Evolutionary conservation across 805 yeast genomes (phyloP), one percentile per base, ranked within the genome.

Genomic region (Cyberlindnera saturnus): DNA sequence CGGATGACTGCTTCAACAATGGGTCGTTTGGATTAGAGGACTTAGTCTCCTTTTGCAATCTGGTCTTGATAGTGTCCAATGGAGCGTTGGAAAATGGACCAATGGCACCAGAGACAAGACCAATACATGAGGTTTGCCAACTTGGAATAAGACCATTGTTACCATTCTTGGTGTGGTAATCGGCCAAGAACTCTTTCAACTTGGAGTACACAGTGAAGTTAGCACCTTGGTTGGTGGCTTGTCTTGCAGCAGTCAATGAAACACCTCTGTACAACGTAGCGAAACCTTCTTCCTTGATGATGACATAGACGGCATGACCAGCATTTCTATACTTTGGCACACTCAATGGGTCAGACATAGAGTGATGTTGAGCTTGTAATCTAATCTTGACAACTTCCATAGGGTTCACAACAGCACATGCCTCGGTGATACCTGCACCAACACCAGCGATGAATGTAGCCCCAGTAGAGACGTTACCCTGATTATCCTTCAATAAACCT

Each of bases 61-160:
- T 80, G 32, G 99, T 91, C 69, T 91, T 91, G 64, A 91, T 89
- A 49, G 97, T 93, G 67, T 91, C 99, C 60, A 91, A 77, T 26
- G 99, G 99, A 50, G 97, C 97, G 62, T 91, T 91, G 45, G 96
- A 87, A 66, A 91, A 82, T 11, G 99, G 99, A 32, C 99, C 99
- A 61, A 91, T 81, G 7, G 97, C 98, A 67, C 99, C 99, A 43
- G 96, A 86, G 40, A 87, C 67, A 55, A 93, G 77, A 46, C 99
- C 99, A 59, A 90, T 85, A 50, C 79, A 69, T 15, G 96, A 88
- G 28, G 97, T 93, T 70, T 91, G 95, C 88, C 95, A 91, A 34
- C 91, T 75, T 45, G 99, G 96, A 49, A 91, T 76, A 37, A 73
- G 70, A 41, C 62, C 62, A 36, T 47, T 44, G 42, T 56, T 53